Base-by-base conservation (phyloP, 306 rosid species). In the Lathyrus aphaca region DNA sequence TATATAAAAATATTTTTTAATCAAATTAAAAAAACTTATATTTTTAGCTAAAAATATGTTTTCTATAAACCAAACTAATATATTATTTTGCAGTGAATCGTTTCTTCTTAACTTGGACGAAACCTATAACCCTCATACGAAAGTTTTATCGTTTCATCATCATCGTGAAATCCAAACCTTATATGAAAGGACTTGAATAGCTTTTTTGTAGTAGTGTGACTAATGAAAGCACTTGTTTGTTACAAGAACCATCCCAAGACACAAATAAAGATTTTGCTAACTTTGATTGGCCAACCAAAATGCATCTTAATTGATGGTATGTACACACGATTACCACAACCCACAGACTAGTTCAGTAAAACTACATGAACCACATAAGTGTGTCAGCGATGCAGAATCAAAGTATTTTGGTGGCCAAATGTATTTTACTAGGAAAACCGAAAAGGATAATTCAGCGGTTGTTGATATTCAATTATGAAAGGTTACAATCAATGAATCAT, bases 321-420 rank as follows among this genome's bases (percentile, higher is more conserved):
- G 19, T 74, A 40, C 72, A 56, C 74, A 38, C 46, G 64, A 73
- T 79, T 85, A 68, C 81, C 75, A 29, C 71, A 65, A n/a, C 82
- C 68, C 11, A 32, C 19, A 39, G 74, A 75, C 71, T 78, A 64
- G 74, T 72, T 81, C 81, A 32, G 69, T 66, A 57, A 80, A 82
- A 68, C 70, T 69, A 73, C 72, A 73, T 29, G 82, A 74, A 66
- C 55, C 59, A 79, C 79, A n/a, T n/a, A n/a, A n/a, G 57, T 58
- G 39, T 17, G 79, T 49, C 60, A 83, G 83, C 43, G 87, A 88
- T 75, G 88, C 79, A 7, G 92, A 86, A 73, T 86, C 89, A 0
- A 70, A 85, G 80, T 70, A 50, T 75, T 82, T 74, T 53, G 48
- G 67, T 49, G 51, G 84, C 69, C 79, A 27, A 56, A 75, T 37